Evolutionary conservation across 2,329 filamentous ascomycete genomes (phyloP), one percentile per base, ranked within the genome.

Genomic region (Fusarium sp.): DNA sequence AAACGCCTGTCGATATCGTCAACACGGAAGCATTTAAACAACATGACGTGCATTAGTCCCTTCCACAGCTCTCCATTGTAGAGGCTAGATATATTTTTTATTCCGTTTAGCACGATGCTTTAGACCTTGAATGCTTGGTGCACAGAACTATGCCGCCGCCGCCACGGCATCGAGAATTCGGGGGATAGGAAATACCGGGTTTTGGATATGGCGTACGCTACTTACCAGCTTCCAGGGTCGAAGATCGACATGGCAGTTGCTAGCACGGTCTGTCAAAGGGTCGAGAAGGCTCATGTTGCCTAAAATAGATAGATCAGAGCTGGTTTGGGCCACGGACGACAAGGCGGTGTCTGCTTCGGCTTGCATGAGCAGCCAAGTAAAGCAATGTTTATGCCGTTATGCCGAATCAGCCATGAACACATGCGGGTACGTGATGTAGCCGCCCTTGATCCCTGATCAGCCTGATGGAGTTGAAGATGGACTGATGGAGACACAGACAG

Each of bases 111-210:
- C 25, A 47, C 56, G 49, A 45, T 17, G 11, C n/a, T 46, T 41
- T 45, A 31, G 9, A 25, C 11, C 42, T 25, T 27, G 18, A 37
- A n/a, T 42, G 39, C 29, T 23, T 13, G 23, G 27, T 40, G 31
- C n/a, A 37, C 25, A 9, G 15, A 52, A 63, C 43, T 13, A 21
- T 58, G 15, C 59, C 51, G 45, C 60, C 60, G 53, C 59, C 15
- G 50, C 50, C 37, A 33, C 20, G 36, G 8, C 33, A 21, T 39
- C 17, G 5, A 54, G n/a, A 43, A 37, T 23, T 36, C 18, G n/a
- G 20, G 27, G 6, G 27, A 58, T 11, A 33, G 37, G 18, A 46
- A 3, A 36, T 39, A 36, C 40, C 25, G 15, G 29, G n/a, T 33
- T 25, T 36, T 33, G 23, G 31, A 29, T 29, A 47, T 37, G 36